These are phyloP conservation scores for Bruguiera hainesii DNA, from an alignment of 441 rosid genomes.

Conservation along the genomic window DNA sequence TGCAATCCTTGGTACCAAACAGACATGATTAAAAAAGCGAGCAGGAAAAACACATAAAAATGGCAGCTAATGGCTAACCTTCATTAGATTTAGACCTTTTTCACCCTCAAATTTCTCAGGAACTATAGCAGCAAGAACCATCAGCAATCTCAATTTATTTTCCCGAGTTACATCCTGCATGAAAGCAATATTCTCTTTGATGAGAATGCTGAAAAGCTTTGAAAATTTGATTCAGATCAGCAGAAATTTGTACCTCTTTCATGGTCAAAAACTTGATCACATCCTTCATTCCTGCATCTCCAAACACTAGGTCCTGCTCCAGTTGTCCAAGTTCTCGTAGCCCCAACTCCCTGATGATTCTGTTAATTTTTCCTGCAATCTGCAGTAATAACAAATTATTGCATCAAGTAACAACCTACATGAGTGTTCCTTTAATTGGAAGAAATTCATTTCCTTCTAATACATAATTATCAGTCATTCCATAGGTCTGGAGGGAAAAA, in stretches of 20 bases:
- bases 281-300: conserved; percentile 94
- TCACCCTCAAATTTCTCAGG: conserved; percentile 96
- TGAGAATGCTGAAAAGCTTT: too few relatives aligned
- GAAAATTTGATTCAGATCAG: background rate
- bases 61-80: conserved; percentile 39
- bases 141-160: conserved; percentile 90
- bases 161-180: conserved; percentile 81
- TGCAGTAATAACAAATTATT: conserved; percentile 36
- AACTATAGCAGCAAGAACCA: conserved; percentile 82
- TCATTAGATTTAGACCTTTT: conserved; percentile 75
- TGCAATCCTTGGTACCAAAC: background rate
- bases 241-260: conserved; percentile 52
- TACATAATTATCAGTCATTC: background rate
- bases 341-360: conserved; percentile 66
- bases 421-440: conserved; percentile 5
- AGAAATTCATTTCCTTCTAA: conserved; percentile 7
- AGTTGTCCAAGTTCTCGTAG: conserved; percentile 93
- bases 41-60: background rate
- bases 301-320: conserved; percentile 98
- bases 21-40: background rate
- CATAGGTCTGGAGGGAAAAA: background rate
- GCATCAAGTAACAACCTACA: conserved; percentile 11
- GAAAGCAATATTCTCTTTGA: conserved; percentile 10
- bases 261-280: conserved; percentile 71
- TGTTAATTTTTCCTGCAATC: conserved; percentile 87